Evolutionary conservation across 345 rosid genomes (phyloP).

Genomic region (Dovyalis caffra): DNA sequence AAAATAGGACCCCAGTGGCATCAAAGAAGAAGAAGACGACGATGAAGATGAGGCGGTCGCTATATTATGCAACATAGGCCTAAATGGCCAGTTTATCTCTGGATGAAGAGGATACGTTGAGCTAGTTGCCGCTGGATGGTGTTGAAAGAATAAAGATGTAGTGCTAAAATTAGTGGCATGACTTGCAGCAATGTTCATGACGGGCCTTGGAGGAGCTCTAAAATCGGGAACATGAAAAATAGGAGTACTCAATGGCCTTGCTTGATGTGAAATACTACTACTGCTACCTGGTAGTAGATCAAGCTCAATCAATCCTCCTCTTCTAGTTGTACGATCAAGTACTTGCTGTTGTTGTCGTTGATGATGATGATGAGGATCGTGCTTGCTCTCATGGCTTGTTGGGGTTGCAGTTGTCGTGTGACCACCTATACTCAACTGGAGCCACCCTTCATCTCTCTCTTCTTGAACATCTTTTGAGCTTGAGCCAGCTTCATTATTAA

Average conservation of each 20-base stretch:
- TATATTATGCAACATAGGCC: conserved; percentile 48
- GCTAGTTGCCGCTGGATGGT: conserved; percentile 43
- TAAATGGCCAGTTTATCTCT: conserved; percentile 66
- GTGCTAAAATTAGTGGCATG: conserved; percentile 17
- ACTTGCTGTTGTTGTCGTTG: not conserved
- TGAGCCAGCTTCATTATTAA: conserved; percentile 48
- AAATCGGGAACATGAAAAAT: conserved; percentile 38
- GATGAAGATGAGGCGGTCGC: conserved; percentile 32
- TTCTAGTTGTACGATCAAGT: conserved; percentile 35
- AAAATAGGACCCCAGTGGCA: conserved; percentile 61
- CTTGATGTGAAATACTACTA: conserved; percentile 21
- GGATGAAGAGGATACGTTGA: conserved; percentile 44
- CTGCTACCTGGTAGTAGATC: conserved; percentile 52
- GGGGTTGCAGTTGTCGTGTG: not conserved
- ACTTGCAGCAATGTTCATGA: conserved; percentile 11
- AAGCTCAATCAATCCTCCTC: conserved; percentile 55
- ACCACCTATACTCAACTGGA: conserved; percentile 71
- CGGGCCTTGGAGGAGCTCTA: conserved; percentile 36
- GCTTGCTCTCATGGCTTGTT: conserved; percentile 26
- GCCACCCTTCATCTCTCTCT: conserved; percentile 62
- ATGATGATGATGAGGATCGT: conserved; percentile 4
- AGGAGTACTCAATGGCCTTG: conserved; percentile 25
- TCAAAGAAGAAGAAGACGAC: conserved; percentile 46
- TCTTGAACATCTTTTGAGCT: conserved; percentile 54
- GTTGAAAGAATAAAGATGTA: conserved; percentile 42